Conservation (phyloP, 768 basidiomycete species). For the Chalciporus pseudorubinellus region DNA sequence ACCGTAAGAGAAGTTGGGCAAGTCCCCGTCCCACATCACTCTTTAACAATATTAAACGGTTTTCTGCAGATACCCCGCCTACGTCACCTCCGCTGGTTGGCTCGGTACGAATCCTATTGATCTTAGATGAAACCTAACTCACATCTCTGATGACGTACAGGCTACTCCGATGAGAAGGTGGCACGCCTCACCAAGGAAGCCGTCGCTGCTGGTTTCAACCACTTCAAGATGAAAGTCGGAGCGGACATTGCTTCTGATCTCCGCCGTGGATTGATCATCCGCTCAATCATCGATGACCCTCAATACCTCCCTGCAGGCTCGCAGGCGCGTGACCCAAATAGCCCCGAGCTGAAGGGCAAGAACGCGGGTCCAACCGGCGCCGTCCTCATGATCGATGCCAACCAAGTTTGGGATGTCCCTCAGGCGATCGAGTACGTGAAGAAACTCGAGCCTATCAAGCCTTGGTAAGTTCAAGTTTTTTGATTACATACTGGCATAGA, state of each 20-base stretch:
- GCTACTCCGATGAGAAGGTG: slow-evolving; percentile 93
- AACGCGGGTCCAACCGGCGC: slow-evolving; percentile 93
- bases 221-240: slow-evolving; percentile 99
- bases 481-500: neutral
- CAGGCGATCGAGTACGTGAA: slow-evolving; percentile 92
- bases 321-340: slow-evolving; percentile 56
- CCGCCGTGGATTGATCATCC: slow-evolving; percentile 83
- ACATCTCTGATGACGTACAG: slow-evolving; percentile 31
- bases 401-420: slow-evolving; percentile 94
- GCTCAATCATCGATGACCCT: slow-evolving; percentile 94
- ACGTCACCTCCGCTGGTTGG: slow-evolving; percentile 93
- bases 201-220: slow-evolving; percentile 86
- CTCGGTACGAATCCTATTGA: slow-evolving; percentile 46
- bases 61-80: slow-evolving; percentile 76
- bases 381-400: slow-evolving; percentile 96
- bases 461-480: slow-evolving; percentile 57
- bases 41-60: neutral
- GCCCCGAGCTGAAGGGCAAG: slow-evolving; percentile 72
- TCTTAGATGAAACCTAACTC: slow-evolving; percentile 1
- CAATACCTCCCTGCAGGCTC: slow-evolving; percentile 65
- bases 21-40: slow-evolving; percentile 9
- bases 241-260: slow-evolving; percentile 78
- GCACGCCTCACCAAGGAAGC: slow-evolving; percentile 83
- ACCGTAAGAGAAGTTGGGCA: slow-evolving; percentile 70
- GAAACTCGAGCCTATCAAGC: slow-evolving; percentile 73